Conservation (phyloP, 441 rosid species). For the Pelargonium australe region DNA sequence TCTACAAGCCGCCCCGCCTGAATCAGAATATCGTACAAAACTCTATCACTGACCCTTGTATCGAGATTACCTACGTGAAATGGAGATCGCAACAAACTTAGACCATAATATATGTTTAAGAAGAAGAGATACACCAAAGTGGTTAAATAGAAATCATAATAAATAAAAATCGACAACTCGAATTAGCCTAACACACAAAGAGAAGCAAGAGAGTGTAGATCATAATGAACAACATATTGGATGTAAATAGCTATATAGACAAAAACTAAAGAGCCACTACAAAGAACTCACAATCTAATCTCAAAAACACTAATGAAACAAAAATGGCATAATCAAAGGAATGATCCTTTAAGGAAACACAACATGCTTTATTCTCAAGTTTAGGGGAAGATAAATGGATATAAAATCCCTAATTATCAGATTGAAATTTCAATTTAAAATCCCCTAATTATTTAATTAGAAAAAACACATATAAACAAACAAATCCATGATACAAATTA, state of each 20-base stretch:
- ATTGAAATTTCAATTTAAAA: too few species aligned
- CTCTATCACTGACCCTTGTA: conserved; percentile 75
- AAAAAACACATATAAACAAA: too few species aligned
- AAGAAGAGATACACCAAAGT: background rate
- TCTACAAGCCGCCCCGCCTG: conserved; percentile 82
- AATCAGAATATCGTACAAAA: conserved; percentile 70
- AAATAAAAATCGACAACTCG: too few species aligned
- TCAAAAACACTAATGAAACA: background rate
- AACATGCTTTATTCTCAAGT: too few species aligned
- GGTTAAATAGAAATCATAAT: background rate
- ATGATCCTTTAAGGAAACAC: too few species aligned
- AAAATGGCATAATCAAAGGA: background rate
- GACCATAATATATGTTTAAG: background rate
- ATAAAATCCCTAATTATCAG: too few species aligned
- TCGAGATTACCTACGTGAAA: conserved; percentile 60
- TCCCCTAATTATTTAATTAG: too few species aligned
- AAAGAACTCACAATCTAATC: background rate
- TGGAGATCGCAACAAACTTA: background rate
- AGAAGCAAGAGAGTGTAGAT: too few species aligned
- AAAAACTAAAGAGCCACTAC: background rate
- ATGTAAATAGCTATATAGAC: too few species aligned
- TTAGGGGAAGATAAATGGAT: too few species aligned
- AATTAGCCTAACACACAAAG: too few species aligned
- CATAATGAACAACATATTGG: background rate
- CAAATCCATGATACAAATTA: background rate